Conservation (phyloP, 129 eudicot genomes). For the Pseudognaphalium luteoalbum region DNA sequence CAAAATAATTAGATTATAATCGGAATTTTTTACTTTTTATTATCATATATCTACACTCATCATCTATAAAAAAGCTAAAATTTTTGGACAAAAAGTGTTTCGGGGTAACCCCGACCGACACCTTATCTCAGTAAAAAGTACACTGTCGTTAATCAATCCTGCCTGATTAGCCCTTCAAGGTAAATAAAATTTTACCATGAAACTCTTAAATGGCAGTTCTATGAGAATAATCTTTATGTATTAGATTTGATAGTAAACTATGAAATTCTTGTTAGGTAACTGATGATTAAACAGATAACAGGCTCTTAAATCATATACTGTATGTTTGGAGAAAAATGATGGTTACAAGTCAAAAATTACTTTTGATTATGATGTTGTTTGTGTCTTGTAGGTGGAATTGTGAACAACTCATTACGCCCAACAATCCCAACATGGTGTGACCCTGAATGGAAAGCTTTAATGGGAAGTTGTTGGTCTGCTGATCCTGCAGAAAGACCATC, state of each 20-base stretch:
- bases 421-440: constrained; percentile 97
- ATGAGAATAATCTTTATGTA: neutral
- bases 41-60: neutral
- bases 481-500: constrained; percentile 89
- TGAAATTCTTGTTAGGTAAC: neutral
- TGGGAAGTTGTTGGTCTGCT: constrained; percentile 88
- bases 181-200: neutral
- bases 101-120: neutral
- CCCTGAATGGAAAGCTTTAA: constrained; percentile 84
- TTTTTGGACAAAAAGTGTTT: neutral
- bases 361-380: neutral
- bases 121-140: too few species aligned
- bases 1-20: neutral
- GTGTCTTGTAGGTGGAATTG: constrained; percentile 71
- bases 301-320: neutral
- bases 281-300: neutral
- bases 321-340: neutral
- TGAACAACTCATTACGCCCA: constrained; percentile 85
- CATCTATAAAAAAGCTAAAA: neutral
- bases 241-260: neutral
- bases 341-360: neutral
- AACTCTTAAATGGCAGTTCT: neutral
- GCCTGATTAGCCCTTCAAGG: neutral
- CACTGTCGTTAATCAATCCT: neutral
- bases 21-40: neutral